Evolutionary conservation across 2,329 filamentous ascomycete genomes (phyloP), one percentile per base, ranked within the genome.

Genomic region (Pezicula rhizophila): DNA sequence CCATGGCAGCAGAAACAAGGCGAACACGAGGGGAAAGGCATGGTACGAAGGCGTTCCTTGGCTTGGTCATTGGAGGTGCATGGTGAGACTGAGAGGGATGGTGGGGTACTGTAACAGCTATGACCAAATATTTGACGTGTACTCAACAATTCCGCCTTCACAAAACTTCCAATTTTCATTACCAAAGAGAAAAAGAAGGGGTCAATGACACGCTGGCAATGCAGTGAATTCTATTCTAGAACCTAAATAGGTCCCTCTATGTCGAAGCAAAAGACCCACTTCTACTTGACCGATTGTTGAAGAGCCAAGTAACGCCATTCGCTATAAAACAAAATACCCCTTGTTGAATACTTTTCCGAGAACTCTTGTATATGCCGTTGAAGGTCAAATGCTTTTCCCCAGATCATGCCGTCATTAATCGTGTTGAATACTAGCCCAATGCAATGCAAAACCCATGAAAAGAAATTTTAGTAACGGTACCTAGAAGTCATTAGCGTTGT

Each of bases 321-420:
- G 58, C 61, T 64, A 50, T 52, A 48, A 62, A 51, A 55, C 53
- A 49, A 48, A 58, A 56, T 57, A 49, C 59, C 57, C 53, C 54
- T 59, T 66, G 65, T 66, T 67, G 64, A 66, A 65, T 59, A 55
- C 57, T 63, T 65, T 64, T 52, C 57, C 50, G 44, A 55, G 47
- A 56, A 54, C 48, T 55, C 50, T 55, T 55, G 52, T 62, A 61
- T 65, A 74, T 80, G 78, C 78, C 76, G 79, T 82, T 82, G 78
- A 82, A 80, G 77, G 75, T 72, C 69, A 73, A 69, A 72, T 70
- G 61, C 68, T 73, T 76, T 76, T 74, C 69, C 71, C 72, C 74
- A 72, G 71, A 75, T 79, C 77, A 76, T 80, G 68, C 73, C 72
- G 68, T 80, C 76, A 74, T 80, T 72, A 77, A 67, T 61, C 59